Conservation (phyloP, 2,329 filamentous ascomycete species). For the Fusarium bactridioides region DNA sequence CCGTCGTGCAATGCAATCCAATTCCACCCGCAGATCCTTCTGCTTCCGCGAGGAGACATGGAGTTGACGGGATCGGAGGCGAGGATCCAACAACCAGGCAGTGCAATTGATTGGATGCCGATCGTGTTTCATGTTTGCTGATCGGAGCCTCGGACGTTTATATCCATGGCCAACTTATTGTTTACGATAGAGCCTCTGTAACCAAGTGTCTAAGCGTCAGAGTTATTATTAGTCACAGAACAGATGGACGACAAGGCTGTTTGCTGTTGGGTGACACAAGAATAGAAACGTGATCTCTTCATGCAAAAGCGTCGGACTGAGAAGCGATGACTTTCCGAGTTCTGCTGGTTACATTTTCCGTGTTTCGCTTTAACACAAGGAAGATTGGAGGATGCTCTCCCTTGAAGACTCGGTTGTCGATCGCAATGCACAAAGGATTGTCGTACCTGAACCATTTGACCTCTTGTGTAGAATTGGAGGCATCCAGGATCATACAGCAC, state of each 20-base stretch:
- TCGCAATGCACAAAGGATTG: slow-evolving; percentile 21
- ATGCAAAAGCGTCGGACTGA: neutral
- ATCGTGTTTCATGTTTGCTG: slow-evolving; percentile 30
- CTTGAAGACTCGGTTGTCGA: slow-evolving; percentile 11
- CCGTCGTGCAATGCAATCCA: slow-evolving; percentile 18
- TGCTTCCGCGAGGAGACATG: slow-evolving; percentile 23
- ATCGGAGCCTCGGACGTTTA: slow-evolving; percentile 17
- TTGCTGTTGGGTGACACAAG: slow-evolving; percentile 6
- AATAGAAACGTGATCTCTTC: slow-evolving; percentile 13
- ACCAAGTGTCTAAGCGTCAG: neutral
- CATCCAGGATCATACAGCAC: neutral
- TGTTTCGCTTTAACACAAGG: neutral
- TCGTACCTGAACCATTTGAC: neutral
- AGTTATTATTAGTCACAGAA: slow-evolving; percentile 12
- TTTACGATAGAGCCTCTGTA: neutral
- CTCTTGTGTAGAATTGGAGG: neutral
- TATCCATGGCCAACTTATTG: slow-evolving; percentile 2
- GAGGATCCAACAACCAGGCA: slow-evolving; percentile 3
- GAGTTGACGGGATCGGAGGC: slow-evolving; percentile 20
- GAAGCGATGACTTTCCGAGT: neutral
- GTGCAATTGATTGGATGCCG: slow-evolving; percentile 23
- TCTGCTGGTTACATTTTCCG: neutral
- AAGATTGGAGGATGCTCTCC: neutral
- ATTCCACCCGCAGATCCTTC: slow-evolving; percentile 33
- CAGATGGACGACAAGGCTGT: neutral